Conservation (phyloP, 805 yeast genomes). For the Debaryomyces tyrocola region DNA sequence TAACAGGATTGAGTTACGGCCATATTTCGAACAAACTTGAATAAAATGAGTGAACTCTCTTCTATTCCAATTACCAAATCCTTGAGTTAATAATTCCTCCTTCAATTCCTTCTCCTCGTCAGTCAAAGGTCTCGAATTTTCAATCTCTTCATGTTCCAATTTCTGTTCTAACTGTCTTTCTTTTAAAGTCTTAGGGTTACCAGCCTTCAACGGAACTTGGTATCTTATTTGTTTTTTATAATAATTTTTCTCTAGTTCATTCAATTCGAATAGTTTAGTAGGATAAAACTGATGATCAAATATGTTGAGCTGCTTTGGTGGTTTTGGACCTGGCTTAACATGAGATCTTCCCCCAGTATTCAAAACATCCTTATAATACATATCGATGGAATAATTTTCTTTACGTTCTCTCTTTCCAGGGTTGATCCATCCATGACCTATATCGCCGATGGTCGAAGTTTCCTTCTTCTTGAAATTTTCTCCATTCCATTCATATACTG, state of each 20-base stretch:
- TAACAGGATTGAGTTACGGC: conserved; percentile 68
- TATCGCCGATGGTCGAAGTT: conserved; percentile 46
- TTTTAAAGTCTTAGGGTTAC: conserved; percentile 36
- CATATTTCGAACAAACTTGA: conserved; percentile 70
- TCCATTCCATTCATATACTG: conserved; percentile 88
- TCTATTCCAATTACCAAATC: conserved; percentile 81
- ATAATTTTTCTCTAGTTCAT: conserved; percentile 79
- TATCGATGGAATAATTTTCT: conserved; percentile 83
- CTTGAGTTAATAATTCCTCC: conserved; percentile 57
- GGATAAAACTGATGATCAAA: conserved; percentile 93
- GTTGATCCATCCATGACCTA: conserved; percentile 70
- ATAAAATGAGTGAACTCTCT: conserved; percentile 86
- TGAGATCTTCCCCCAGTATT: conserved; percentile 63
- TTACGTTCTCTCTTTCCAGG: conserved; percentile 85
- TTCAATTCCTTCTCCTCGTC: conserved; percentile 75
- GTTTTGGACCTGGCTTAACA: conserved; percentile 62
- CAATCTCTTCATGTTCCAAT: conserved; percentile 70
- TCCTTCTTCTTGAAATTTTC: conserved; percentile 72
- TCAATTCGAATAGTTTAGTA: conserved; percentile 67
- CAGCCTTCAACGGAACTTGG: conserved; percentile 62
- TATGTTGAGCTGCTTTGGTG: conserved; percentile 80
- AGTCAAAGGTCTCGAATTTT: conserved; percentile 75
- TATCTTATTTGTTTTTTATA: conserved; percentile 67
- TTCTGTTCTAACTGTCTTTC: conserved; percentile 45
- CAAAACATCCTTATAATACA: conserved; percentile 79